Evolutionary conservation across 75 land plant species (phyloP), one percentile per base, ranked within the genome.

Genomic region (Pinus taeda): DNA sequence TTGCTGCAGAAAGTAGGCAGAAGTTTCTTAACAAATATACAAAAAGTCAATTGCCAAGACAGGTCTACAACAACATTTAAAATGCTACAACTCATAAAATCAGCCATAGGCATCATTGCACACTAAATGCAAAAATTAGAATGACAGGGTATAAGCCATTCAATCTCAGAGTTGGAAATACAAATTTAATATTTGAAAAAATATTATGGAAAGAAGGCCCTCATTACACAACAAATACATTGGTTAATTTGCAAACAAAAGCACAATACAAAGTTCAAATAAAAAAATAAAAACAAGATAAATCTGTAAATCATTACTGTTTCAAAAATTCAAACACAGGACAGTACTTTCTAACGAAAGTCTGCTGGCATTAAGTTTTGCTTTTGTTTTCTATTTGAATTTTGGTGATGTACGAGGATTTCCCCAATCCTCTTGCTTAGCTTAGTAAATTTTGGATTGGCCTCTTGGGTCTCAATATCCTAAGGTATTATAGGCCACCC

Each of bases 1-100:
- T 91, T 83, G 86, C 95, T 90, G 91, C 58, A 73, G 53, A 60
- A 45, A 69, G 22, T 69, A 36, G 12, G n/a, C 20, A 45, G 42
- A 65, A 69, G 9, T n/a, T 69, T 36, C n/a, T 21, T 18, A 69
- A 42, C 22, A 69, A 42, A 20, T 69, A 30, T 18, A 69, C 11
- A 7, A 69, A 5, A 30, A 69, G 0, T 37, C 21, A 42, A 8
- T 18, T 9, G 2, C 49, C 17, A 69, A 36, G 8, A 14, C 20
- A 36, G 45, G 9, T 30, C 42, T 66, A 66, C 71, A 66, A 36
- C 0, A 37, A 18, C 36, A 64, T 65, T 65, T 65, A 11, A 14
- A 64, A 64, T 14, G 33, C 67, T 33, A 29, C 17, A 17, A 30
- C 2, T 11, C 55, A 49, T 49, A 49, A 9, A 49, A 9, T 45